Conservation (phyloP, 1,139 yeast species). For the Nakaseomyces sp. region DNA sequence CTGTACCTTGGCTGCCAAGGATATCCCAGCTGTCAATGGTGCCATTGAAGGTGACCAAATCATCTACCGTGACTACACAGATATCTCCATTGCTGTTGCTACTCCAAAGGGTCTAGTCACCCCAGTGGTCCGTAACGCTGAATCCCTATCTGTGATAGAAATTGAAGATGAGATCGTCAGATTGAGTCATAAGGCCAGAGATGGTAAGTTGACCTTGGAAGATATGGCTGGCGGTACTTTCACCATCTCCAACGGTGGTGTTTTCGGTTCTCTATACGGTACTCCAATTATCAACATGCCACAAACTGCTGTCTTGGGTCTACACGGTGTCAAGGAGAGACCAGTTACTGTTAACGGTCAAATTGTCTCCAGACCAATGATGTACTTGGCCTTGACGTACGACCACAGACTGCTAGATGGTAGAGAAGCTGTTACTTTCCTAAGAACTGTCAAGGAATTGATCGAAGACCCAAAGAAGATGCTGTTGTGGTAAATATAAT, state of each 20-base stretch:
- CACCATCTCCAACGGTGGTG: conserved; percentile 99
- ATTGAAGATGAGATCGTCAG: conserved; percentile 78
- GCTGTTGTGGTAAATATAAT: conserved; percentile 51
- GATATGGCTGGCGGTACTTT: conserved; percentile 99
- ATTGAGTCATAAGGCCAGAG: conserved; percentile 91
- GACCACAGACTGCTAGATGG: conserved; percentile 98
- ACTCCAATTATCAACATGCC: conserved; percentile 98
- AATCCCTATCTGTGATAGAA: conserved; percentile 78
- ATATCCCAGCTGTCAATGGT: conserved; percentile 91
- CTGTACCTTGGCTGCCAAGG: conserved; percentile 85
- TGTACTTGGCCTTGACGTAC: conserved; percentile 97
- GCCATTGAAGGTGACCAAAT: conserved; percentile 91
- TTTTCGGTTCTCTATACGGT: conserved; percentile 94
- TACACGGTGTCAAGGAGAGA: conserved; percentile 96
- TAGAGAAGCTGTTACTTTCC: conserved; percentile 96
- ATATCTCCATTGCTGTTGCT: conserved; percentile 94
- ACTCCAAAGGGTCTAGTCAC: conserved; percentile 99
- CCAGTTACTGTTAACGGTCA: conserved; percentile 95
- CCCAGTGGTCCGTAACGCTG: conserved; percentile 96
- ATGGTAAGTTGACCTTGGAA: conserved; percentile 90
- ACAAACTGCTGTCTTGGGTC: conserved; percentile 95
- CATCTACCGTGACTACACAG: conserved; percentile 93
- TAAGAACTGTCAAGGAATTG: conserved; percentile 90
- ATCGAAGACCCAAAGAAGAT: conserved; percentile 99
- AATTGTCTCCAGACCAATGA: conserved; percentile 97